Conservation (phyloP, 768 basidiomycete species). For the Sporobolomyces roseus region DNA sequence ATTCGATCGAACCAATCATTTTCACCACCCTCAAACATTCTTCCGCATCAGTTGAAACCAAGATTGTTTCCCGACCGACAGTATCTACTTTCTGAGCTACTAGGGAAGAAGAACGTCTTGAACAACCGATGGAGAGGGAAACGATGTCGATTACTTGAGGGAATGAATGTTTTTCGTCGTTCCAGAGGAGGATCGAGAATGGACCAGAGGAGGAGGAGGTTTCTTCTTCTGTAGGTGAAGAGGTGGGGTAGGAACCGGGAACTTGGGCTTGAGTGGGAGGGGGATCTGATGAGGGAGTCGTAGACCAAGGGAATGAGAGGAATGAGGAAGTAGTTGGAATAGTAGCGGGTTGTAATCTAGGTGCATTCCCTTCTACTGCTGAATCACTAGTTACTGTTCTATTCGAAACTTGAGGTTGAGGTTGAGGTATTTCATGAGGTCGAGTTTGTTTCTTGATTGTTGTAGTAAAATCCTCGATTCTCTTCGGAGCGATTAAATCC, state of each 20-base stretch:
- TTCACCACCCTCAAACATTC: slow-evolving; percentile 61
- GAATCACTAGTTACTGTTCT: not conserved
- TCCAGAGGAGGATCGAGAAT: slow-evolving; percentile 76
- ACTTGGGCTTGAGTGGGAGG: too few species aligned
- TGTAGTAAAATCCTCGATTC: slow-evolving; percentile 13
- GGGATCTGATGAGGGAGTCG: not conserved
- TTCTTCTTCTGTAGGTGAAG: not conserved
- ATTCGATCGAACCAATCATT: slow-evolving; percentile 76
- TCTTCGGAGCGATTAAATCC: not conserved
- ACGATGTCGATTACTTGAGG: slow-evolving; percentile 72
- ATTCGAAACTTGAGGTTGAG: not conserved
- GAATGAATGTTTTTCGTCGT: slow-evolving; percentile 94
- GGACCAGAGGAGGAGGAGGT: slow-evolving; percentile 28
- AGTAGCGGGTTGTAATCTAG: slow-evolving; percentile 4
- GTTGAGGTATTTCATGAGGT: not conserved
- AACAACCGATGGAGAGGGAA: slow-evolving; percentile 55
- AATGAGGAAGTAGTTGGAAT: not conserved
- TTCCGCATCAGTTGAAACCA: slow-evolving; percentile 23
- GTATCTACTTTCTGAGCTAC: slow-evolving; percentile 66
- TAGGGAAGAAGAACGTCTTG: slow-evolving; percentile 59
- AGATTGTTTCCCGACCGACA: slow-evolving; percentile 47
- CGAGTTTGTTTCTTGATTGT: too few species aligned
- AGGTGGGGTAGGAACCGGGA: too few species aligned
- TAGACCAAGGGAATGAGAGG: slow-evolving; percentile 1
- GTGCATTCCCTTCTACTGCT: slow-evolving; percentile 43